Evolutionary conservation across 78 protist genomes (phyloP).

Genomic region (Dictyostelium discoideum): DNA sequence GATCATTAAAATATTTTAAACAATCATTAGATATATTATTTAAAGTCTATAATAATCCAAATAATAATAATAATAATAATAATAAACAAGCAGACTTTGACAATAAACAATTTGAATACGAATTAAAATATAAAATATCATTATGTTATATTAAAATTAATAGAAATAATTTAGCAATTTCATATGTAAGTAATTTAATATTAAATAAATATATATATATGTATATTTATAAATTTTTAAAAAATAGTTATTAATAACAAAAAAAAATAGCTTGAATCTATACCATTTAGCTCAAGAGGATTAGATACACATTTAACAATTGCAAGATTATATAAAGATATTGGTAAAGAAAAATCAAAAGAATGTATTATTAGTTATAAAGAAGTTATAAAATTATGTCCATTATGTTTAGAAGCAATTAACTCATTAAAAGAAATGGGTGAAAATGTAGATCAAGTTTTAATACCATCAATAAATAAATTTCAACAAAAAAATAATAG

Average conservation of each 20-base stretch:
- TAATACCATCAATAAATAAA: constrained; percentile 13
- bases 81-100: not conserved
- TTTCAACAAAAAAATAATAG: not conserved
- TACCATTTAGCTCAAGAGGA: constrained; percentile 28
- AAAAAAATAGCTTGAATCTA: constrained; percentile 37
- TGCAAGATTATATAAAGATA: constrained; percentile 43
- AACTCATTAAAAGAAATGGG: constrained; percentile 65
- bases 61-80: not conserved
- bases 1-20: constrained; percentile 54
- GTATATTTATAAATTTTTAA: not conserved
- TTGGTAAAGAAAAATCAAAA: constrained; percentile 54
- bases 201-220: not conserved
- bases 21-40: constrained; percentile 1
- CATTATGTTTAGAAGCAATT: constrained; percentile 69
- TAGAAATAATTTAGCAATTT: constrained; percentile 11
- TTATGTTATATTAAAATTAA: constrained; percentile 1
- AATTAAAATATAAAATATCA: constrained; percentile 61
- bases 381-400: constrained; percentile 58
- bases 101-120: constrained; percentile 42
- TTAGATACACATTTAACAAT: constrained; percentile 53
- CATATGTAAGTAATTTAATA: constrained; percentile 32
- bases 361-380: constrained; percentile 45
- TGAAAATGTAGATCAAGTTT: constrained; percentile 43
- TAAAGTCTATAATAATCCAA: not conserved
- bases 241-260: not conserved